phyloP scores from a whole-genome alignment of 352 stramenopile species.

The Pythium guiyangense region DNA sequence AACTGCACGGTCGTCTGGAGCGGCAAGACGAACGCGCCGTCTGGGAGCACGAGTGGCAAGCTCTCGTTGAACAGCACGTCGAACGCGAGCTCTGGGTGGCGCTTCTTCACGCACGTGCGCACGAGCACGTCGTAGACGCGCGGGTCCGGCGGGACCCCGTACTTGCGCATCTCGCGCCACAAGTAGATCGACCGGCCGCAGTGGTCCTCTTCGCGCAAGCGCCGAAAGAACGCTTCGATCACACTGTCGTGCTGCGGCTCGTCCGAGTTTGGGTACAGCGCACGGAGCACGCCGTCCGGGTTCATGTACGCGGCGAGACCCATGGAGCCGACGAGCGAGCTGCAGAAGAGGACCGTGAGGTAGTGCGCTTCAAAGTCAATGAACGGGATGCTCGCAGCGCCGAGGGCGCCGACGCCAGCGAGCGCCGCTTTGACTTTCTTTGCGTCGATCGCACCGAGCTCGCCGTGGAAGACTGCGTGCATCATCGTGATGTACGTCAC shows the following conservation, averaged over 20 bases:
- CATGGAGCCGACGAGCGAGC: slow-evolving; percentile 74
- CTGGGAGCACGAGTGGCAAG: slow-evolving; percentile 37
- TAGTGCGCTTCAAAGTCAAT: slow-evolving; percentile 75
- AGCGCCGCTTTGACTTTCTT: slow-evolving; percentile 64
- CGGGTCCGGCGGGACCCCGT: slow-evolving; percentile 54
- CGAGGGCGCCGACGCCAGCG: slow-evolving; percentile 51
- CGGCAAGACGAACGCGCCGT: slow-evolving; percentile 58
- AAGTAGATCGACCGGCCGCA: slow-evolving; percentile 81
- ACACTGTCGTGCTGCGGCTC: slow-evolving; percentile 60
- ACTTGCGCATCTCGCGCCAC: slow-evolving; percentile 82
- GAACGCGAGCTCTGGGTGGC: slow-evolving; percentile 74
- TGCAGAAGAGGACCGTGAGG: slow-evolving; percentile 69
- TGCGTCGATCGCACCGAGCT: slow-evolving; percentile 58
- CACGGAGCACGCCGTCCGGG: slow-evolving; percentile 69
- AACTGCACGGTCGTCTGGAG: slow-evolving; percentile 57
- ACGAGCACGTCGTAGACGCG: slow-evolving; percentile 79
- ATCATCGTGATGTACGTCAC: slow-evolving; percentile 87
- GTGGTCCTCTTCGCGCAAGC: slow-evolving; percentile 82
- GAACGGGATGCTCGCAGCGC: slow-evolving; percentile 51
- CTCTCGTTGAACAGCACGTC: slow-evolving; percentile 68
- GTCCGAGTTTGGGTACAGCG: slow-evolving; percentile 77
- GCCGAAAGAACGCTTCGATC: slow-evolving; percentile 79
- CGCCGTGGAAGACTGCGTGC: slow-evolving; percentile 82
- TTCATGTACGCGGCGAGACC: slow-evolving; percentile 82
- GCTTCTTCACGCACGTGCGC: slow-evolving; percentile 80